A percentile compares a stretch with the other conserved stretches of the same genome.
These are phyloP conservation scores for Aspergillus sparsus DNA, from an alignment of 495 filamentous ascomycete species.

Conservation along the genomic window DNA sequence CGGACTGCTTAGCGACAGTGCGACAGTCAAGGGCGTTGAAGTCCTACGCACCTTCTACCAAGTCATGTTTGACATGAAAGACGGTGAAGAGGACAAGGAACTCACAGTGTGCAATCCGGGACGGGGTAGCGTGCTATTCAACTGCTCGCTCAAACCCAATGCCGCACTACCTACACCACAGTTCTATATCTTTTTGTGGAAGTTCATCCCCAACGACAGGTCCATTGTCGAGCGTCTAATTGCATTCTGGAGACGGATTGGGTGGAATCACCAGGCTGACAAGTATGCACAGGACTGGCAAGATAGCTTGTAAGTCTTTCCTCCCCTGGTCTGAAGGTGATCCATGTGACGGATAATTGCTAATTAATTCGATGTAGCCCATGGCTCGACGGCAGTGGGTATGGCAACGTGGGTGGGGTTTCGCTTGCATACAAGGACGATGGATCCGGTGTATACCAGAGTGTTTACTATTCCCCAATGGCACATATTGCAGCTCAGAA, in stretches of 20 bases:
- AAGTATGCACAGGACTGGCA: conserved; percentile 5
- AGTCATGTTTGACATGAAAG: conserved; percentile 4
- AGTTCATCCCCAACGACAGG: conserved; percentile 3
- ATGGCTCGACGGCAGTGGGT: conserved; percentile 4
- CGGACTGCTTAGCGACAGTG: not conserved
- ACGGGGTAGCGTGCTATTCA: conserved; percentile 4
- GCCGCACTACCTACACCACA: conserved; percentile 2
- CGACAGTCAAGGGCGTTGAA: not conserved
- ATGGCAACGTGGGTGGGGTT: not conserved
- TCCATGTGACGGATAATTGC: not conserved
- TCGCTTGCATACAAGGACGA: conserved; percentile 6
- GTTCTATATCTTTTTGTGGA: conserved; percentile 2
- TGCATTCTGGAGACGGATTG: conserved; percentile 7
- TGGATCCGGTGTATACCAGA: conserved; percentile 8
- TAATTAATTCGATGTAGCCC: not conserved
- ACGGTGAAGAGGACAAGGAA: conserved; percentile 3
- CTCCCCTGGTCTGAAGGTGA: not conserved
- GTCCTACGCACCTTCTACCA: conserved; percentile 4
- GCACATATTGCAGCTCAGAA: not conserved
- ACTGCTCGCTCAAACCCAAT: conserved; percentile 1
- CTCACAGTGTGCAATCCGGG: conserved; percentile 1
- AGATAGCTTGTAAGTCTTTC: not conserved
- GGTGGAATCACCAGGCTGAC: conserved; percentile 6
- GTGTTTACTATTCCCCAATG: conserved; percentile 7
- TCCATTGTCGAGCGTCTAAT: not conserved